These are phyloP conservation scores for Scutellaria barbata DNA, from an alignment of 257 asterid species.

Conservation along the genomic window DNA sequence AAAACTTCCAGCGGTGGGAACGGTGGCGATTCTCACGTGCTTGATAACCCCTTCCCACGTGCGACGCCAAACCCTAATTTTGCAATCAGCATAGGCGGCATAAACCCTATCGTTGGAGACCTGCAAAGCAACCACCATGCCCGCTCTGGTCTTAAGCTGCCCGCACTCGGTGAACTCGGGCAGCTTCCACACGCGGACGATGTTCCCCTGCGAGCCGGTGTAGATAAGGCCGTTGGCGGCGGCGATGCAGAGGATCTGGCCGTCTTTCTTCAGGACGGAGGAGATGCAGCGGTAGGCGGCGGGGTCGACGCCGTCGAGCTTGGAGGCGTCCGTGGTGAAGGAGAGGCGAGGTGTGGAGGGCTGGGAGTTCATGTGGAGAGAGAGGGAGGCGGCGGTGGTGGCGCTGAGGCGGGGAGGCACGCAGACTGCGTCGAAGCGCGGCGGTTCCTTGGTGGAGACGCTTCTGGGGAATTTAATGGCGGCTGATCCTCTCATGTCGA, in stretches of 20 bases:
- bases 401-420: slow-evolving; percentile 48
- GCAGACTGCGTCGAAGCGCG: slow-evolving; percentile 37
- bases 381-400: slow-evolving; percentile 45
- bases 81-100: slow-evolving; percentile 82
- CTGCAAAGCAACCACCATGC: slow-evolving; percentile 64
- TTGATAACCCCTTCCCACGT: slow-evolving; percentile 80
- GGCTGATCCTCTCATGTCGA: slow-evolving; percentile 51
- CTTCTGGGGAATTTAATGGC: slow-evolving; percentile 55
- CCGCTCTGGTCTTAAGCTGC: slow-evolving; percentile 77
- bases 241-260: slow-evolving; percentile 75
- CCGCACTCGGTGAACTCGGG: slow-evolving; percentile 92
- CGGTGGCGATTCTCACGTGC: slow-evolving; percentile 74
- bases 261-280: slow-evolving; percentile 90
- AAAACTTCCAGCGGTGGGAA: slow-evolving; percentile 71
- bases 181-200: slow-evolving; percentile 81
- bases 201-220: slow-evolving; percentile 74
- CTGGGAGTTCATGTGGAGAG: slow-evolving; percentile 51
- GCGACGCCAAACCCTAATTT: slow-evolving; percentile 87
- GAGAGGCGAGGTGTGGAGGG: slow-evolving; percentile 67
- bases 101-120: slow-evolving; percentile 78
- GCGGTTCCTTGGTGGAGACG: slow-evolving; percentile 66
- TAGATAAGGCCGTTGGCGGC: slow-evolving; percentile 68
- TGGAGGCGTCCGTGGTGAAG: slow-evolving; percentile 43
- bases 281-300: slow-evolving; percentile 72
- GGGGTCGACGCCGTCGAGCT: slow-evolving; percentile 39